Evolutionary conservation across 768 basidiomycete genomes (phyloP), one percentile per base, ranked within the genome.

Genomic region (Russula ochroleuca): DNA sequence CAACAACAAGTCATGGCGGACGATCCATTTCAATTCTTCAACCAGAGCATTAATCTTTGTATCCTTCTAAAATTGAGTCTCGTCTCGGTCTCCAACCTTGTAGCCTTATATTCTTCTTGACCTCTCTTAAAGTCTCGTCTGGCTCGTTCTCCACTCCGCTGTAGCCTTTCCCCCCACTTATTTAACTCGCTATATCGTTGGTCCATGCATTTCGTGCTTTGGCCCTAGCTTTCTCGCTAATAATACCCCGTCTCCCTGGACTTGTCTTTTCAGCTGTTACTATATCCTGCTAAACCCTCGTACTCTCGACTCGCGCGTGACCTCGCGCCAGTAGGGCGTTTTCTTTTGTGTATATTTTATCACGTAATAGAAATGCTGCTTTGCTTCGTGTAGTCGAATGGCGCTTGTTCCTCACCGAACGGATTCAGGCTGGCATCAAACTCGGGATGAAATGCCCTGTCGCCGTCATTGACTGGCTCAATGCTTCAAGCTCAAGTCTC

Each of bases 41-140:
- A 37, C 21, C 38, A 10, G 21, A 41, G 58, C 59, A 61, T 52
- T 52, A 37, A 28, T 37, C 23, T 37, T 61, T 64, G 58, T 64
- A 60, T 59, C 45, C 10, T 59, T 52, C 28, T 52, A 25, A 52
- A 38, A 23, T 11, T 23, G 52, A 47, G 37, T 40, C 50, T 23
- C 35, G 38, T 53, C 63, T 64, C 52, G 33, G 33, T 64, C 41
- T 55, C 38, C 23, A 65, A 60, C 15, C 10, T 45, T 65, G 64
- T 65, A 65, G 64, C 64, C 49, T 41, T 65, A 65, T 65, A 47
- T 21, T 17, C 45, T 48, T 56, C 59, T 53, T 33, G 37, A 31
- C 31, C 40, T 19, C 40, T 55, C 41, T n/a, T 23, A 21, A 45
- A 33, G 59, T 48, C 38, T 51, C 57, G n/a, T 25, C 47, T 13